Percentiles rank a stretch among this genome's conserved stretches.
Conservation (phyloP, 164 flowering plant genomes). For the Stephania japonica region DNA sequence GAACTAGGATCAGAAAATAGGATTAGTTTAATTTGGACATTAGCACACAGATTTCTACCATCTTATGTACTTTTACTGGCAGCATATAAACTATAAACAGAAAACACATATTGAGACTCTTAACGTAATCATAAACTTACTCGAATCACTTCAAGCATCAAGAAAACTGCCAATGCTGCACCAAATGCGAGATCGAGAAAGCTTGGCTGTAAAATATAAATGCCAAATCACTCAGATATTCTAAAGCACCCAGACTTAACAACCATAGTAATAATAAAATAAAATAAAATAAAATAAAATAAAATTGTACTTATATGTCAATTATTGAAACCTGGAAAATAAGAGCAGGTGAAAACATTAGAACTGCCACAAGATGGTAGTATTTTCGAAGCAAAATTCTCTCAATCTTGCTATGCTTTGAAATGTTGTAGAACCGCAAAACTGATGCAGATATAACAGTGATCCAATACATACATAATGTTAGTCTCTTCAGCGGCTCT, state of each 20-base stretch:
- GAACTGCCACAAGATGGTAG: slow-evolving; percentile 92
- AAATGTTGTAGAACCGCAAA: slow-evolving; percentile 67
- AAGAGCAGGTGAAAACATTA: slow-evolving; percentile 90
- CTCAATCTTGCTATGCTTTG: slow-evolving; percentile 78
- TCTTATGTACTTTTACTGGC: neutral
- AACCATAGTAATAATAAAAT: too few species aligned
- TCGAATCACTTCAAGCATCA: slow-evolving; percentile 80
- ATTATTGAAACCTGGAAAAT: slow-evolving; percentile 57
- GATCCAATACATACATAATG: slow-evolving; percentile 76
- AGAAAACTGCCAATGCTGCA: slow-evolving; percentile 85
- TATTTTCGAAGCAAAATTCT: slow-evolving; percentile 94
- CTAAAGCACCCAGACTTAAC: neutral
- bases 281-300: too few species aligned
- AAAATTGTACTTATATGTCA: too few species aligned
- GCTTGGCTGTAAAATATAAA: slow-evolving; percentile 50
- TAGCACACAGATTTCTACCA: neutral
- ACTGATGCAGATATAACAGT: slow-evolving; percentile 60
- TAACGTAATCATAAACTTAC: slow-evolving; percentile 42
- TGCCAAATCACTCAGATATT: slow-evolving; percentile 1
- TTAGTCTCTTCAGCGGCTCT: slow-evolving; percentile 66
- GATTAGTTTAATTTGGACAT: neutral
- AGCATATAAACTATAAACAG: neutral
- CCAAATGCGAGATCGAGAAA: slow-evolving; percentile 95
- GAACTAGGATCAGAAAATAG: neutral
- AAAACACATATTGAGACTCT: neutral